phyloP scores from a whole-genome alignment of 1,284 basidiomycete genomes.

The Hymenochaete sp. region DNA sequence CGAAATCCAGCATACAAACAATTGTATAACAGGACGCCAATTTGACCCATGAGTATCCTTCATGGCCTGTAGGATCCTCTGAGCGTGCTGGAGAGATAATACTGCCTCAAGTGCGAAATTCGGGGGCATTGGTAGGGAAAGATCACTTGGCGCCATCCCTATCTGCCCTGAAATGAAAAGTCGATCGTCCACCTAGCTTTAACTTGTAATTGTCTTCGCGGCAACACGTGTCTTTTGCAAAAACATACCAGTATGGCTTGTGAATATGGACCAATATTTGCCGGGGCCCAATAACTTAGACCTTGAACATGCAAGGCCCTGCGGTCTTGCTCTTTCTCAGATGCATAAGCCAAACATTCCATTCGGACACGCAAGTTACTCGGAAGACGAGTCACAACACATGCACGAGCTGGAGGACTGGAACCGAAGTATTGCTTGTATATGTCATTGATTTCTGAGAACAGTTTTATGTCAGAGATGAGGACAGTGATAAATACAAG shows the following conservation, averaged over 20 bases:
- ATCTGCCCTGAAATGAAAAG: conserved; percentile 94
- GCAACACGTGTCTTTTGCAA: conserved; percentile 1
- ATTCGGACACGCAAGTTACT: conserved; percentile 49
- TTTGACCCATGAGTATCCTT: conserved; percentile 44
- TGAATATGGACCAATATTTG: conserved; percentile 98
- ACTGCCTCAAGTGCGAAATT: conserved; percentile 60
- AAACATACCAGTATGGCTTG: conserved; percentile 74
- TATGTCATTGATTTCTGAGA: conserved; percentile 66
- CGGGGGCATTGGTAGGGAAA: conserved; percentile 56
- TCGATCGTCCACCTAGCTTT: conserved; percentile 55
- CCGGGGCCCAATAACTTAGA: conserved; percentile 96
- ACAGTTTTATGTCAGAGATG: conserved; percentile 73
- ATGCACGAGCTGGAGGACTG: conserved; percentile 89
- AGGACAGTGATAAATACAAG: conserved; percentile 72
- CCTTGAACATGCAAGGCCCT: conserved; percentile 89
- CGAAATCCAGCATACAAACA: conserved; percentile 58
- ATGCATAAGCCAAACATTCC: conserved; percentile 68
- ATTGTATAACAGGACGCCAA: conserved; percentile 57
- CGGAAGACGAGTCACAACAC: conserved; percentile 73
- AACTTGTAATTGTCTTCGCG: background rate
- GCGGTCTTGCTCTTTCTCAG: conserved; percentile 35
- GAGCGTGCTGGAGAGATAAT: conserved; percentile 75
- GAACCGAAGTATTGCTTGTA: conserved; percentile 82
- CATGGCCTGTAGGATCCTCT: conserved; percentile 56
- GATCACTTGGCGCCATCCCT: conserved; percentile 70